phyloP scores from a whole-genome alignment of 441 rosid genomes.

The Jatropha multifida region DNA sequence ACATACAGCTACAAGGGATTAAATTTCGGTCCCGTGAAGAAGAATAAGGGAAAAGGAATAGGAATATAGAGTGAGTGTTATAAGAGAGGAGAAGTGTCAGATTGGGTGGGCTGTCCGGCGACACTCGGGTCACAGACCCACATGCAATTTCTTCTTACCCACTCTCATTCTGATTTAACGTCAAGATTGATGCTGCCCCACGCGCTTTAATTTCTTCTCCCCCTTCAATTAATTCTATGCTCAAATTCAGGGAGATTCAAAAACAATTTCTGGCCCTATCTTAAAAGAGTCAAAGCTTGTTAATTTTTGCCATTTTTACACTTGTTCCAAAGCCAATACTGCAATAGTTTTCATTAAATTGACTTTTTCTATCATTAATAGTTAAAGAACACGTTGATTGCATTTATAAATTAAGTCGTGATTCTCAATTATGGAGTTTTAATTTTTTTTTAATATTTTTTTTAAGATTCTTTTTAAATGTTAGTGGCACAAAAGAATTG shows the following conservation, averaged over 20 bases:
- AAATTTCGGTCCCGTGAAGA: constrained; percentile 18
- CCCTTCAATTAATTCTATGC: background rate
- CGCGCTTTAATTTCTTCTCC: constrained; percentile 20
- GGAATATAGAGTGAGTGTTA: too few relatives aligned
- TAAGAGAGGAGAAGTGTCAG: constrained; percentile 31
- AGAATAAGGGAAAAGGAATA: background rate
- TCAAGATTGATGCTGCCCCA: constrained; percentile 7
- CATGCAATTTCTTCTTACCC: constrained; percentile 29
- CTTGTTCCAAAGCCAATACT: background rate
- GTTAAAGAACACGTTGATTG: background rate
- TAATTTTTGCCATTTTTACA: background rate
- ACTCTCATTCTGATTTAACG: background rate
- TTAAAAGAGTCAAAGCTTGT: background rate
- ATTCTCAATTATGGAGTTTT: too few relatives aligned
- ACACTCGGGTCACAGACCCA: constrained; percentile 44
- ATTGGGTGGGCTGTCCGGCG: constrained; percentile 40
- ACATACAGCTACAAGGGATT: background rate
- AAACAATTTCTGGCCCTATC: background rate
- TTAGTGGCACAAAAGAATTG: too few relatives aligned
- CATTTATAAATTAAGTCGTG: too few relatives aligned
- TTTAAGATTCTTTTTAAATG: too few relatives aligned
- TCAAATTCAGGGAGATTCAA: background rate
- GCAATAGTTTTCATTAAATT: background rate
- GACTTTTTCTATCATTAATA: too few relatives aligned
- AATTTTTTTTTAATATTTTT: too few relatives aligned